Evolutionary conservation across 2,329 filamentous ascomycete species (phyloP), one percentile per base, ranked within the genome.

Genomic region (Tolypocladium amazonense): DNA sequence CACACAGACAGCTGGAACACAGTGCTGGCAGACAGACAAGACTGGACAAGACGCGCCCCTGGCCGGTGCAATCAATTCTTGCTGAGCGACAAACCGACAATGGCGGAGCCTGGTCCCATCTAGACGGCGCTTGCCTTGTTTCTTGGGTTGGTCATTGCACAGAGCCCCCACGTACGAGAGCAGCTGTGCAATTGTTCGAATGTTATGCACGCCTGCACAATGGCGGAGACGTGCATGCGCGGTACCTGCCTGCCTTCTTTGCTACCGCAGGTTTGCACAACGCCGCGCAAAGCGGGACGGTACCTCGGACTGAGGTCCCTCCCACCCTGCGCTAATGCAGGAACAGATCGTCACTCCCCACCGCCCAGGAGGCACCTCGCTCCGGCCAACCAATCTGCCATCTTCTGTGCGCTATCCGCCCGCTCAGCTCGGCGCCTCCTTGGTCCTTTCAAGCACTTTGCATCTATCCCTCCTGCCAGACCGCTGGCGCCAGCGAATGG

Each of bases 331-430:
- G 61, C 64, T 65, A 64, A 62, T 63, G 64, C 64, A 65, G 64
- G 64, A 64, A 65, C 65, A 61, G 62, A 62, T 63, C 53, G 56
- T 58, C 60, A n/a, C 60, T 59, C 61, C 50, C 58, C 56, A 54
- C 64, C 47, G 14, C 47, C 6, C 25, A 50, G 41, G 7, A 8
- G 41, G n/a, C 43, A 27, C 43, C 8, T 39, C 56, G 60, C 57
- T 37, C 54, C 60, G 56, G 25, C 47, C 57, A 52, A 57, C 56
- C 56, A 59, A 47, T 59, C 54, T 57, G 57, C 38, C 58, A 30
- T 25, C 58, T 41, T 27, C 18, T 25, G 55, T 52, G 35, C 37
- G 33, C 55, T 57, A 23, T 30, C 18, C 23, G 14, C 35, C 53
- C 35, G 37, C 35, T 43, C 37, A 27, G 39, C 35, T 50, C 43